These are phyloP conservation scores for Kuraishia hungarica DNA, from an alignment of 805 yeast genomes.

Conservation along the genomic window DNA sequence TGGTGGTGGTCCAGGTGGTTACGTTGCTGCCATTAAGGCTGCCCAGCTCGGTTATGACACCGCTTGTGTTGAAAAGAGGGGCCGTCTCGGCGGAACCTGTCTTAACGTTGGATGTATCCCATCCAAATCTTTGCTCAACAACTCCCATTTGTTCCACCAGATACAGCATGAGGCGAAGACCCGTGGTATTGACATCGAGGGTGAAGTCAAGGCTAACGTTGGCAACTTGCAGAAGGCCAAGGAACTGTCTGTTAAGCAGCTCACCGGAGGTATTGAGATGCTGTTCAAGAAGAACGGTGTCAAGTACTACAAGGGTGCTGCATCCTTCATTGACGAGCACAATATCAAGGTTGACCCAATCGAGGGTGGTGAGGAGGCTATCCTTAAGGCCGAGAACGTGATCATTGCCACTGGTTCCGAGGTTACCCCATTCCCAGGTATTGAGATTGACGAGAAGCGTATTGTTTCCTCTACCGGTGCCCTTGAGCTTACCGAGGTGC, in stretches of 20 bases:
- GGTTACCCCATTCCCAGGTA: conserved; percentile 98
- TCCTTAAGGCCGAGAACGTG: conserved; percentile 75
- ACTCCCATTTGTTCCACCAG: conserved; percentile 87
- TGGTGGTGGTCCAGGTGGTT: conserved; percentile 99
- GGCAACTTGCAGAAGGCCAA: conserved; percentile 82
- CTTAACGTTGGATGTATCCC: conserved; percentile 99
- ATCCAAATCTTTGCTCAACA: conserved; percentile 90
- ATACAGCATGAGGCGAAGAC: conserved; percentile 74
- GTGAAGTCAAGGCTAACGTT: conserved; percentile 66
- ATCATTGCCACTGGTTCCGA: conserved; percentile 98
- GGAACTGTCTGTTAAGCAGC: conserved; percentile 79
- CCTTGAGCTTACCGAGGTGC: conserved; percentile 75
- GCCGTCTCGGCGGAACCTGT: conserved; percentile 96
- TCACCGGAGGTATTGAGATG: conserved; percentile 92
- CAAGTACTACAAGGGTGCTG: conserved; percentile 89
- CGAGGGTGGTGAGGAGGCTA: conserved; percentile 72
- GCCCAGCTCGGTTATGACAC: conserved; percentile 93
- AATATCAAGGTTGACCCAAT: conserved; percentile 73
- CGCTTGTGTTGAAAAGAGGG: conserved; percentile 97
- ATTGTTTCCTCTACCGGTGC: conserved; percentile 96
- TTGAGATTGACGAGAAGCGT: conserved; percentile 91
- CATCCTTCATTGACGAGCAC: conserved; percentile 78
- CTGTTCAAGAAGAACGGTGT: conserved; percentile 94
- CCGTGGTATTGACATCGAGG: conserved; percentile 79
- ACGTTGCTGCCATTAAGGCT: conserved; percentile 97